Evolutionary conservation across 2,329 filamentous ascomycete species (phyloP).

Genomic region (Mariannaea elegans): DNA sequence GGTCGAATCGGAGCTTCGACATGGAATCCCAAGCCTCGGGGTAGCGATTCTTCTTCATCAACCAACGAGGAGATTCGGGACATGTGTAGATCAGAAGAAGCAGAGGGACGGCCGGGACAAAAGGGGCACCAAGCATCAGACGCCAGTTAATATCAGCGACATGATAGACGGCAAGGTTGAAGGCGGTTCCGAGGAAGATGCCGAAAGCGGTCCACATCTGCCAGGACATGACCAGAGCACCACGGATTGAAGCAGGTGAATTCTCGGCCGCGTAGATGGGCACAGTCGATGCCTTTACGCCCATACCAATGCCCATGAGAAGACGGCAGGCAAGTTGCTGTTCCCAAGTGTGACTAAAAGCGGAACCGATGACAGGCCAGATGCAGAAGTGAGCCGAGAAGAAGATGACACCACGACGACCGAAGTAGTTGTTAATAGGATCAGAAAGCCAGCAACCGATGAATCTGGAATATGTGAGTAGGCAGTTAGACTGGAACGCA

Average conservation of each 20-base stretch:
- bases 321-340: slow-evolving; percentile 74
- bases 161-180: slow-evolving; percentile 46
- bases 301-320: slow-evolving; percentile 75
- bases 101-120: slow-evolving; percentile 65
- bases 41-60: slow-evolving; percentile 71
- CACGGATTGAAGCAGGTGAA: slow-evolving; percentile 72
- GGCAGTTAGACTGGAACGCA: not conserved
- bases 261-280: slow-evolving; percentile 82
- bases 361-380: slow-evolving; percentile 69
- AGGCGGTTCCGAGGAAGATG: slow-evolving; percentile 54
- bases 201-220: slow-evolving; percentile 71
- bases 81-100: slow-evolving; percentile 66
- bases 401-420: slow-evolving; percentile 70
- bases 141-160: slow-evolving; percentile 46
- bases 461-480: slow-evolving; percentile 40
- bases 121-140: slow-evolving; percentile 66
- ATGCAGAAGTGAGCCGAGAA: slow-evolving; percentile 77
- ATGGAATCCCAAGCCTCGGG: slow-evolving; percentile 67
- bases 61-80: slow-evolving; percentile 71
- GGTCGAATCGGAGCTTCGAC: slow-evolving; percentile 58
- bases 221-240: slow-evolving; percentile 85
- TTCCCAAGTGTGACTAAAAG: slow-evolving; percentile 72
- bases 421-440: slow-evolving; percentile 61
- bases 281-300: slow-evolving; percentile 70
- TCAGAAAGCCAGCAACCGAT: slow-evolving; percentile 72